Conservation (phyloP, 176 grass and related monocot species). For the Oryza australiensis region DNA sequence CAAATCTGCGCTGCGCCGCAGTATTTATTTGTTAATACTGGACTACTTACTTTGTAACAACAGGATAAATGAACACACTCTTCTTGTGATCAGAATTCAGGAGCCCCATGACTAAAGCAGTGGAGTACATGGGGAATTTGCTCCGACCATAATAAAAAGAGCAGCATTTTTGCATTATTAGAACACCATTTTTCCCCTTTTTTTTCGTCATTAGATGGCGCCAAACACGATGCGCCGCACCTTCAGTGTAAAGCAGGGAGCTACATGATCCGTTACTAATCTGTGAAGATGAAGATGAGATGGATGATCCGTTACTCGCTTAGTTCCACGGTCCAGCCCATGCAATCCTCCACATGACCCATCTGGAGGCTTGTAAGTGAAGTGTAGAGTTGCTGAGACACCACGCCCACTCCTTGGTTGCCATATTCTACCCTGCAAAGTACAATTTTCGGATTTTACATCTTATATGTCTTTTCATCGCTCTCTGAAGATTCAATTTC, state of each 20-base stretch:
- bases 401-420: slow-evolving; percentile 62
- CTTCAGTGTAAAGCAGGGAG: no score
- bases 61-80: background rate
- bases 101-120: no score
- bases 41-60: background rate
- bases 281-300: background rate
- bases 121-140: background rate
- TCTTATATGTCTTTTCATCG: background rate
- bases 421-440: slow-evolving; percentile 69
- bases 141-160: background rate
- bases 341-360: slow-evolving; percentile 57
- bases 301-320: slow-evolving; percentile 25
- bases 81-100: background rate
- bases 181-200: no score
- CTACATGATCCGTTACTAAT: no score
- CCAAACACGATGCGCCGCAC: no score
- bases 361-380: slow-evolving; percentile 73
- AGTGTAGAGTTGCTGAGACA: slow-evolving; percentile 69
- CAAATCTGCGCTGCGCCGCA: no score
- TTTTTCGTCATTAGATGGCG: no score
- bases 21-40: background rate
- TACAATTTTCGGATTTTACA: background rate
- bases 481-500: background rate
- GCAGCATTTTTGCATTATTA: background rate
- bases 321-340: slow-evolving; percentile 76